These are phyloP conservation scores for Xylaria flabelliformis DNA, from an alignment of 495 filamentous ascomycete species.

Conservation along the genomic window DNA sequence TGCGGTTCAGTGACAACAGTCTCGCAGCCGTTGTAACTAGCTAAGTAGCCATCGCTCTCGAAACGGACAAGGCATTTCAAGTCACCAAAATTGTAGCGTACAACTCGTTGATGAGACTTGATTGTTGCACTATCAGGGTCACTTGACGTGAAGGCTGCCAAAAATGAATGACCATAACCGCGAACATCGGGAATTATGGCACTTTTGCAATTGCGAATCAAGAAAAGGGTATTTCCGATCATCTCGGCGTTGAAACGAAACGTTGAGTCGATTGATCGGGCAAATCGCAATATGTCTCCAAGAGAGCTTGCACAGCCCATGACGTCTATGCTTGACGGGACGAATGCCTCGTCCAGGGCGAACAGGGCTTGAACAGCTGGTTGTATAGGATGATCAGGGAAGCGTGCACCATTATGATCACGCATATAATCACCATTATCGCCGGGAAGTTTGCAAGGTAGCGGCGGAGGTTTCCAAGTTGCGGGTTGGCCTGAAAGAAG, in stretches of 20 bases:
- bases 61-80: conserved; percentile 64
- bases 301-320: conserved; percentile 68
- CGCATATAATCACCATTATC: conserved; percentile 64
- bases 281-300: conserved; percentile 60
- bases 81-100: conserved; percentile 64
- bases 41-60: conserved; percentile 66
- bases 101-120: conserved; percentile 66
- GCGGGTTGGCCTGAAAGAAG: conserved; percentile 59
- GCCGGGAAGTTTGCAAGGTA: conserved; percentile 46
- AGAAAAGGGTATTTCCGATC: conserved; percentile 66
- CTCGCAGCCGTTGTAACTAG: conserved; percentile 11
- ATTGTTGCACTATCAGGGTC: conserved; percentile 54
- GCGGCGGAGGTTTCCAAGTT: conserved; percentile 59
- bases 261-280: conserved; percentile 45
- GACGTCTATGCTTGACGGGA: conserved; percentile 58
- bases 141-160: conserved; percentile 69
- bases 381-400: conserved; percentile 62
- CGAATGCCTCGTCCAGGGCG: conserved; percentile 34
- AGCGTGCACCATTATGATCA: conserved; percentile 67
- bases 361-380: conserved; percentile 59
- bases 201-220: conserved; percentile 63
- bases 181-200: conserved; percentile 56
- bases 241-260: conserved; percentile 68
- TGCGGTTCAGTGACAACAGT: neutral
- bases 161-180: conserved; percentile 71